Evolutionary conservation across 768 basidiomycete genomes (phyloP).

Genomic region (Rhodotorula kratochvilovae): DNA sequence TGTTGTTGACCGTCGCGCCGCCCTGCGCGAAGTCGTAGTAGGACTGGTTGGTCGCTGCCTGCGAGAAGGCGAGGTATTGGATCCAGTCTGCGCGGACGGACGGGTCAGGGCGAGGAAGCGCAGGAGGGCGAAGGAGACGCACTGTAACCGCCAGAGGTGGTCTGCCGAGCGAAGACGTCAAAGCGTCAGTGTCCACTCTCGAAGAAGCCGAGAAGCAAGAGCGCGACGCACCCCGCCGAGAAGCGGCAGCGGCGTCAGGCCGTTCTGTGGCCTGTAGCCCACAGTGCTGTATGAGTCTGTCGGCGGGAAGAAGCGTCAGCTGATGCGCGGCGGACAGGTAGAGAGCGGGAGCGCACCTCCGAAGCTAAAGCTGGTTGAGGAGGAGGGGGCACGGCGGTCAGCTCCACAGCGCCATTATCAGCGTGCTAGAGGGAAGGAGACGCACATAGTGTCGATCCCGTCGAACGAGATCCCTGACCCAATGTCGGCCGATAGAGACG

Average conservation of each 20-base stretch:
- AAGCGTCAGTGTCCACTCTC: background rate
- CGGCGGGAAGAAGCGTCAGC: background rate
- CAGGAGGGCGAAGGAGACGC: background rate
- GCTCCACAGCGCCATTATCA: background rate
- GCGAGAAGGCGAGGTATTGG: constrained; percentile 6
- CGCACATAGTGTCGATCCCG: background rate
- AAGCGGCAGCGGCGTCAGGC: background rate
- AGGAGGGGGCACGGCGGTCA: background rate
- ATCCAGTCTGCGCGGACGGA: constrained; percentile 8
- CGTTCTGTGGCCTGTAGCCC: constrained; percentile 5
- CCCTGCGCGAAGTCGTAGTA: constrained; percentile 18
- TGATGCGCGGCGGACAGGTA: background rate
- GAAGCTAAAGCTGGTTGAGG: background rate
- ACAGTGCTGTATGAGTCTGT: constrained; percentile 14
- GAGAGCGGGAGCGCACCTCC: background rate
- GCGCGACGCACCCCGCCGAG: background rate
- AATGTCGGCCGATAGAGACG: background rate
- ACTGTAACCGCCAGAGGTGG: constrained; percentile 19
- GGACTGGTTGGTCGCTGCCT: background rate
- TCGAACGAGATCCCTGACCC: background rate
- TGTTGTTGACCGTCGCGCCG: constrained; percentile 9
- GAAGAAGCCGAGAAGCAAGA: background rate
- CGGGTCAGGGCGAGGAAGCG: background rate
- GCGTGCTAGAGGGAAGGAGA: background rate
- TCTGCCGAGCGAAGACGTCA: background rate